Conservation (phyloP, 768 basidiomycete species). For the Podaxis mareebaensis region DNA sequence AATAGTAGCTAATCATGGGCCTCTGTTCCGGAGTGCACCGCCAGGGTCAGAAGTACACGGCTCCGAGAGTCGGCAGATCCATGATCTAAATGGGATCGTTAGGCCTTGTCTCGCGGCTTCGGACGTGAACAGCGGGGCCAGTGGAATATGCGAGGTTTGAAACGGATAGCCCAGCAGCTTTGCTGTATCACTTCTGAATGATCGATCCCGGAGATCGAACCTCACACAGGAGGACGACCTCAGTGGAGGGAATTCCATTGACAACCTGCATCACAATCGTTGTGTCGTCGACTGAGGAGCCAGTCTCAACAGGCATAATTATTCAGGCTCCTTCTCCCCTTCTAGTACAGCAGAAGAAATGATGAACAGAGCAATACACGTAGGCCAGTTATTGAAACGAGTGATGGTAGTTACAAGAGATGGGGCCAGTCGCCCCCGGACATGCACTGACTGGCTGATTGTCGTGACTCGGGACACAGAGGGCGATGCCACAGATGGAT, state of each 20-base stretch:
- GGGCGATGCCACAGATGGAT: not conserved
- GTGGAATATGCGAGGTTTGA: not conserved
- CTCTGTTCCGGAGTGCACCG: slow-evolving; percentile 8
- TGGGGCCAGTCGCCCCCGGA: not conserved
- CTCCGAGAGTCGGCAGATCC: not conserved
- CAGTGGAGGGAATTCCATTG: not conserved
- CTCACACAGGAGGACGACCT: not conserved
- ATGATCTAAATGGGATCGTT: not conserved
- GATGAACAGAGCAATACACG: not conserved
- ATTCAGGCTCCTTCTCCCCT: not conserved
- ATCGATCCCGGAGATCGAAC: not conserved
- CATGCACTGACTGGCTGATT: not conserved
- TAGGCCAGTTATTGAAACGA: not conserved
- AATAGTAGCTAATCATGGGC: slow-evolving; percentile 1
- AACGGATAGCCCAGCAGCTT: not conserved
- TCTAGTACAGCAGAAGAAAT: not conserved
- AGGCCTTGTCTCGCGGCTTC: not conserved
- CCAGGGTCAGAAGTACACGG: slow-evolving; percentile 8
- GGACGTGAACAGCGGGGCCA: not conserved
- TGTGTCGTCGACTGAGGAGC: not conserved
- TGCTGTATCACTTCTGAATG: not conserved
- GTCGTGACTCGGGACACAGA: slow-evolving; percentile 1
- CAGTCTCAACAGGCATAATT: not conserved
- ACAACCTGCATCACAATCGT: slow-evolving; percentile 2
- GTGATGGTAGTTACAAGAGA: not conserved